Conservation (phyloP, 306 rosid species). For the Cucurbita moschata region DNA sequence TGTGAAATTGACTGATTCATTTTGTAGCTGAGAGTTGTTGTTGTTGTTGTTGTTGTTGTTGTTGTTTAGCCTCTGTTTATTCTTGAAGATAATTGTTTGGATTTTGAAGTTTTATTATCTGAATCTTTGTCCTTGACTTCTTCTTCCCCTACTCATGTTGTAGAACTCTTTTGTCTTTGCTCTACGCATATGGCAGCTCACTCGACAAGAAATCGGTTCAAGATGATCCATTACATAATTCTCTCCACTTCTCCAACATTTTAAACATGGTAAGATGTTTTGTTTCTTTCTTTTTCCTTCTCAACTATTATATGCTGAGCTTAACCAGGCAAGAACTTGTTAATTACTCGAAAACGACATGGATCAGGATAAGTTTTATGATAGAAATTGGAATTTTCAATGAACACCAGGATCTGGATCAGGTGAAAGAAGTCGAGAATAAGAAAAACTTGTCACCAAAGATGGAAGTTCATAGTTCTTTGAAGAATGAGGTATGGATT, state of each 20-base stretch:
- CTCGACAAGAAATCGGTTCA: constrained; percentile 37
- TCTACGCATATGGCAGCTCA: constrained; percentile 39
- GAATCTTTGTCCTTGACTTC: constrained; percentile 9
- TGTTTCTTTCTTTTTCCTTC: background rate
- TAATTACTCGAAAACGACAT: background rate
- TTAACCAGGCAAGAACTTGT: background rate
- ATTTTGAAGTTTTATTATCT: background rate
- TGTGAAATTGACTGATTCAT: background rate
- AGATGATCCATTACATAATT: constrained; percentile 25
- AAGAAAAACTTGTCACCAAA: constrained; percentile 27
- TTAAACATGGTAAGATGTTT: constrained; percentile 42
- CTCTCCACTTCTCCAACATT: constrained; percentile 24
- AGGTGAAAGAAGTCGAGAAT: constrained; percentile 29
- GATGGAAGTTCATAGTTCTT: constrained; percentile 35
- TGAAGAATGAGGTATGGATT: constrained; percentile 71
- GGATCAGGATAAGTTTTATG: too few relatives aligned
- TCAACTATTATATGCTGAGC: background rate
- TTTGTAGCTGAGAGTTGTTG: background rate
- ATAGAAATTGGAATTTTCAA: constrained; percentile 4
- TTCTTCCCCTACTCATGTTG: constrained; percentile 3
- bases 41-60: background rate
- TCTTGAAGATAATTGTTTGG: background rate
- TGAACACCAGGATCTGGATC: constrained; percentile 43
- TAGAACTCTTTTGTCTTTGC: constrained; percentile 6
- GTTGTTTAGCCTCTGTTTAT: background rate